Evolutionary conservation across 2,329 filamentous ascomycete genomes (phyloP), one percentile per base, ranked within the genome.

Genomic region (Thermothelomyces thermophilus): DNA sequence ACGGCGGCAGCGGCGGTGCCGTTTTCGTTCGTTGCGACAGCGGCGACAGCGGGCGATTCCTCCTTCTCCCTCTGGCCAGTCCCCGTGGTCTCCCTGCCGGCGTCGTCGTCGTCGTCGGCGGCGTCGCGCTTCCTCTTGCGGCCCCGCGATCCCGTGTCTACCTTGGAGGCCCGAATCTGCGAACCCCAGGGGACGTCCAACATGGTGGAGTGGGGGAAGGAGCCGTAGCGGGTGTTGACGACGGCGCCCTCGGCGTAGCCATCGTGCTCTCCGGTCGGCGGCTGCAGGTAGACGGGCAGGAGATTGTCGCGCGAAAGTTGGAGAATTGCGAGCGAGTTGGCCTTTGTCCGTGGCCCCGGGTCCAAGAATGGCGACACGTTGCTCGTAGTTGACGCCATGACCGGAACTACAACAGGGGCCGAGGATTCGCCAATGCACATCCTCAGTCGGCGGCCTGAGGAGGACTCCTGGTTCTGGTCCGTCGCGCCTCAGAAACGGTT

Each of bases 221-320:
- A 95, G 42, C 93, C 93, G 63, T 95, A 98, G 39, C 90, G 83
- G 1, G 91, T 98, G 70, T 95, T 97, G 47, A 90, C 81, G 2
- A 89, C 85, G 41, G 83, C 83, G 31, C 86, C 86, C 64, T 90
- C 85, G 26, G 79, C 78, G 61, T 90, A 90, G 52, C 86, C 86
- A 62, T 83, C 78, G 56, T 84, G 75, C 36, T 79, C 76, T 46
- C 80, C 81, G 33, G 79, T 75, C 19, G 76, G 75, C 26, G 79
- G 71, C 55, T 78, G 74, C 24, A 90, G 78, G 54, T 87, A 82
- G 22, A 90, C 74, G 7, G 91, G 89, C 34, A 90, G 76, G 56
- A 90, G 82, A 54, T 85, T 84, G 68, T 97, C 90, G 69, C 90
- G 85, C 54, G 88, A 91, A 46, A 98, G 79, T 64, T 95, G 87